Evolutionary conservation across 2,329 filamentous ascomycete genomes (phyloP).

Genomic region (Balansia obtecta): DNA sequence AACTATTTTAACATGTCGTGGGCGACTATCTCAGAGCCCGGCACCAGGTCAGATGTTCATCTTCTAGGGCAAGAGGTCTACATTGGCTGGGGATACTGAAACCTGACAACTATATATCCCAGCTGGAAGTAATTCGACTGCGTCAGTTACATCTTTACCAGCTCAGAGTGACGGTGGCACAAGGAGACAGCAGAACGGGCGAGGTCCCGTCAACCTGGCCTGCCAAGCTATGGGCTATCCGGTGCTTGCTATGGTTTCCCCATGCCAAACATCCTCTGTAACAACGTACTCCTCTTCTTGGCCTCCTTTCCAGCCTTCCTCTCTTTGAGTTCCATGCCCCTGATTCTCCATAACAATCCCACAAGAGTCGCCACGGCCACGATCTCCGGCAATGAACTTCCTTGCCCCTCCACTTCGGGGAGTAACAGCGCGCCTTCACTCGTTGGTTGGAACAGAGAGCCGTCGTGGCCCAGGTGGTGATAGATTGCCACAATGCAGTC

Average conservation of each 20-base stretch:
- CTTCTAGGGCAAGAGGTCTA: no score
- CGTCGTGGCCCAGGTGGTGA: slow-evolving; percentile 3
- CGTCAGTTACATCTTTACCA: no score
- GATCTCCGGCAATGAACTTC: not conserved
- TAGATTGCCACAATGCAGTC: slow-evolving; percentile 1
- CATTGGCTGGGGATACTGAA: no score
- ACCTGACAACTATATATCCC: no score
- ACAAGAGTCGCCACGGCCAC: slow-evolving; percentile 3
- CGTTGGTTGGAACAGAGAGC: not conserved
- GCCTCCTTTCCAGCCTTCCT: not conserved
- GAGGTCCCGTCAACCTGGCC: no score
- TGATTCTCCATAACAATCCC: slow-evolving; percentile 4
- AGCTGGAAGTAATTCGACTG: no score
- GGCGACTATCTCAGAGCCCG: no score
- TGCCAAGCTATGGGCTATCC: no score
- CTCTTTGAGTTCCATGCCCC: not conserved
- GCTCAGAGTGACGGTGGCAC: no score
- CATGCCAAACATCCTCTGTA: not conserved
- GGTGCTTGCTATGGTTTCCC: not conserved
- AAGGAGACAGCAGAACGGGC: no score
- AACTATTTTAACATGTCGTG: no score
- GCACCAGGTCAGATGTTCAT: no score
- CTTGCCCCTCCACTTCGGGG: not conserved
- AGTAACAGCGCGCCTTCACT: slow-evolving; percentile 5
- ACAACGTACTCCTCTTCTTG: not conserved